Evolutionary conservation across 371 early-diverging fungal species (phyloP), one percentile per base, ranked within the genome.

Genomic region (Lichtheimia corymbifera): DNA sequence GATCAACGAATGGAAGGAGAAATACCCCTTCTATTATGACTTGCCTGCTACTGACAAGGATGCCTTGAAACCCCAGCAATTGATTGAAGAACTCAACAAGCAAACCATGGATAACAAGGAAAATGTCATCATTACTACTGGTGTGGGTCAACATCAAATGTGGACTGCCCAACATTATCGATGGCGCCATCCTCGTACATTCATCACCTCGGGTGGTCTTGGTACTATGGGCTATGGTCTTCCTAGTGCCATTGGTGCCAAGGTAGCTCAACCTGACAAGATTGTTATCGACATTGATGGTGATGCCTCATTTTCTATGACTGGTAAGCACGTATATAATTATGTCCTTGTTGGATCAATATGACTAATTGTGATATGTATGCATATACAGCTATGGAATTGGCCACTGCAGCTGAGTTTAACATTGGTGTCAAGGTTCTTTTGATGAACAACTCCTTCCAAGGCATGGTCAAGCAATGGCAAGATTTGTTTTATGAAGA

Each of bases 391-490:
- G 97, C 89, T 7, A 80, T 96, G 95, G 98, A 98, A 76, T 74
- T 98, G 71, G 93, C 93, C 62, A 98, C 98, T 1, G 96, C 97
- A 6, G 86, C 94, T 28, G 95, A 97, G 78, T 97, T 88, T 84
- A 91, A 96, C 72, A 94, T 98, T 76, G 93, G 91, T 42, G 97
- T 96, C 76, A 98, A 98, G 87, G 94, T 93, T 35, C 73, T 98
- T 28, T 76, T 98, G 59, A 74, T 98, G 28, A 97, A 98, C 85
- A 98, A 98, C 78, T 94, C 94, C 58, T 98, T 96, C 93, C 98
- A 98, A 77, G 98, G 98, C 45, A 97, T 97, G 97, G 96, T 97
- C 65, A 95, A 94, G 81, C 98, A 97, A 80, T 97, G 98, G 98
- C 97, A 97, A 76, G 97, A 97, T 77, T 85, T 98, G 55, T 98